Conservation (phyloP, 495 filamentous ascomycete species). For the Penicillium cataractarum region DNA sequence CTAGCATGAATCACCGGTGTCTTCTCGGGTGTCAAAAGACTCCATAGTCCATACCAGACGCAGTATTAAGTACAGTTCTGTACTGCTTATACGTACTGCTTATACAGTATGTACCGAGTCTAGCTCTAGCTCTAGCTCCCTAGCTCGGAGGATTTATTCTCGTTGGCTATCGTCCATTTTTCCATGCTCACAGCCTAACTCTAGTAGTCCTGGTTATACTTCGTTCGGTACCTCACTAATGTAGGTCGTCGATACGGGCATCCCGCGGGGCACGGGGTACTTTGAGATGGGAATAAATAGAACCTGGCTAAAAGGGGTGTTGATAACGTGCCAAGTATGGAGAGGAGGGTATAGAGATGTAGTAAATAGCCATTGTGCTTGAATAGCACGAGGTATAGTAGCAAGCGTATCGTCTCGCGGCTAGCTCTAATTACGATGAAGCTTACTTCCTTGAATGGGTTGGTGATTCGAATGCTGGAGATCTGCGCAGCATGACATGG, state of each 20-base stretch:
- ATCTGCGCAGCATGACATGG: background rate
- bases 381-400: background rate
- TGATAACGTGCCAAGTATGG: background rate
- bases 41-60: background rate
- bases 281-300: background rate
- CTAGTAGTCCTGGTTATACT: background rate
- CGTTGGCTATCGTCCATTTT: background rate
- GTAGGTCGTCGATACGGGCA: background rate
- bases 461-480: background rate
- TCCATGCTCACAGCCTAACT: background rate
- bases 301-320: background rate
- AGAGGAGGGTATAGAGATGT: too few relatives aligned
- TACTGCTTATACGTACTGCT: too few relatives aligned
- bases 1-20: slow-evolving; percentile 16
- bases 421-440: background rate
- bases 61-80: too few relatives aligned
- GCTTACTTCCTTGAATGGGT: background rate
- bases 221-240: background rate
- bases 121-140: background rate
- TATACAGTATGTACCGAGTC: background rate
- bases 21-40: slow-evolving; percentile 1
- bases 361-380: background rate
- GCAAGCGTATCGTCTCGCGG: background rate
- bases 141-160: background rate
- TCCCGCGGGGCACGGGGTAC: slow-evolving; percentile 4